Evolutionary conservation across 208 protist species (phyloP), one percentile per base, ranked within the genome.

Genomic region (Crithidia expoeki): DNA sequence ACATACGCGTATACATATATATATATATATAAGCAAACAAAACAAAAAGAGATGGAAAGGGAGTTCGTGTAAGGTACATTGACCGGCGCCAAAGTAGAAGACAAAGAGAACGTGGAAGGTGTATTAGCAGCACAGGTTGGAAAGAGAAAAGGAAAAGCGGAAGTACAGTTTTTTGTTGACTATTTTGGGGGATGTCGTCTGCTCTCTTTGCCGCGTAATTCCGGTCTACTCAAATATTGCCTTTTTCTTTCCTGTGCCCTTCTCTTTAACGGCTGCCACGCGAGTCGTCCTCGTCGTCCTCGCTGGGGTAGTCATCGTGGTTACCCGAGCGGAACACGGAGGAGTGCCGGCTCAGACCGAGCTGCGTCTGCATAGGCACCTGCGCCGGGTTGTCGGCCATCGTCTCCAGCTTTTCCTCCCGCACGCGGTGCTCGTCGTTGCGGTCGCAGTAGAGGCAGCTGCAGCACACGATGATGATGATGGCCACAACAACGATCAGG

Each of bases 341-440:
- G 25, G 67, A 47, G 65, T 46, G 44, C 42, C 80, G 74, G 62
- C 80, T 78, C 49, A 84, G 70, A 30, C 73, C 79, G 9, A 89
- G 27, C 61, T 93, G 72, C 28, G 83, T 81, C 79, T 93, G 84
- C 21, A 73, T 83, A 12, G 87, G 82, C 44, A 89, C 59, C 34
- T 72, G 66, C n/a, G 71, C 71, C 34, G 80, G 72, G 72, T 86
- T 90, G 50, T 87, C 78, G 16, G 56, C 60, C 34, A 71, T 23
- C 32, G 62, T 76, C 47, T 74, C 72, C 40, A 78, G 55, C 38
- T 74, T 71, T 27, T 71, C 62, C 66, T 77, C 71, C 30, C 62
- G 53, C 72, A 75, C 60, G 60, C 68, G 76, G 16, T 66, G 49
- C 49, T 76, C 57, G 49, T 88, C 72, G 28, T 47, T 60, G 50